Evolutionary conservation across 2,329 filamentous ascomycete genomes (phyloP).

Genomic region (Xylariales sp.): DNA sequence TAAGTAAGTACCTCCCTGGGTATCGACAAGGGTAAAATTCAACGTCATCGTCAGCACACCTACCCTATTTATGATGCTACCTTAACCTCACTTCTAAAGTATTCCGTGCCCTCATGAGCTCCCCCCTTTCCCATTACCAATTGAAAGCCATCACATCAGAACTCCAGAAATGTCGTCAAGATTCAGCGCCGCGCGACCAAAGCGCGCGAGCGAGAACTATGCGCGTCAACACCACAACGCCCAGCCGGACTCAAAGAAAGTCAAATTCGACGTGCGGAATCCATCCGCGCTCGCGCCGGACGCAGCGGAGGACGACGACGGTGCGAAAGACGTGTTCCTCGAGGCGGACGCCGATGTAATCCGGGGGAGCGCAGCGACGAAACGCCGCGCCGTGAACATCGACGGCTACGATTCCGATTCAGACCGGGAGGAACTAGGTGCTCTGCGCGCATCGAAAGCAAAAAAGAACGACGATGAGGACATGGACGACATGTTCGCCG

Average conservation of each 20-base stretch:
- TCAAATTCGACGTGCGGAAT: slow-evolving; percentile 94
- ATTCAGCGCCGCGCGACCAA: slow-evolving; percentile 78
- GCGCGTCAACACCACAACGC: slow-evolving; percentile 75
- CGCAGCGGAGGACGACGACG: slow-evolving; percentile 66
- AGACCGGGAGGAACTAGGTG: slow-evolving; percentile 74
- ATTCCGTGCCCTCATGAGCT: background rate
- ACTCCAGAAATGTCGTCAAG: slow-evolving; percentile 63
- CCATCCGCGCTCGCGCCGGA: slow-evolving; percentile 91
- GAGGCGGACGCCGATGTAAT: slow-evolving; percentile 96
- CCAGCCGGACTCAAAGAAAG: slow-evolving; percentile 73
- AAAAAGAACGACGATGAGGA: slow-evolving; percentile 64
- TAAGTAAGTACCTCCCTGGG: background rate
- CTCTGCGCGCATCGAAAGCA: slow-evolving; percentile 42
- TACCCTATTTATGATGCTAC: slow-evolving; percentile 15
- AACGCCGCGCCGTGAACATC: slow-evolving; percentile 93
- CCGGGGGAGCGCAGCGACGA: slow-evolving; percentile 79
- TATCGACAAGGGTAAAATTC: slow-evolving; percentile 43
- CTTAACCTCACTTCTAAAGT: background rate
- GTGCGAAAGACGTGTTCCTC: slow-evolving; percentile 71
- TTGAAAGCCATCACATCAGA: background rate
- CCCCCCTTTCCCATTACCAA: background rate
- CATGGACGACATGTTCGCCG: slow-evolving; percentile 89
- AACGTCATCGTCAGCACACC: slow-evolving; percentile 44
- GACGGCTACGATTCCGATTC: slow-evolving; percentile 98
- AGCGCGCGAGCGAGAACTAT: slow-evolving; percentile 84